A percentile compares a stretch with the other conserved stretches of the same genome.
These are phyloP conservation scores for Aegilops speltoides DNA, from an alignment of 176 grass and related monocot genomes.

Conservation along the genomic window DNA sequence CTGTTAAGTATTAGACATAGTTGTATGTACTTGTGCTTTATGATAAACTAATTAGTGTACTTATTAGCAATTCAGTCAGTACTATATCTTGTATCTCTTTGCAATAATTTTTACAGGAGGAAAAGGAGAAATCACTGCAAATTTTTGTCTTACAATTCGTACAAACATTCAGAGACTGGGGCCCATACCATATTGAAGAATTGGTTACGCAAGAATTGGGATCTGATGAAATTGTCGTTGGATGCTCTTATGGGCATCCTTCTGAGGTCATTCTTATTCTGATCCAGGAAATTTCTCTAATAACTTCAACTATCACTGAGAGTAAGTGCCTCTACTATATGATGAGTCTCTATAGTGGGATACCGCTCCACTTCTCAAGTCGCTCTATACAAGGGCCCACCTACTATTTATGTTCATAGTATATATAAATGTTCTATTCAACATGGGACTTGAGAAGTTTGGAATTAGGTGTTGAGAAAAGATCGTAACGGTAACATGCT, in stretches of 20 bases:
- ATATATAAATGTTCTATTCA: background rate
- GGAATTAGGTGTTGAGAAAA: background rate
- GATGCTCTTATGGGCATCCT: constrained; percentile 87
- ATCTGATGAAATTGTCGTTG: constrained; percentile 60
- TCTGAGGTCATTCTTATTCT: constrained; percentile 85
- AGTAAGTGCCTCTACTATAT: constrained; percentile 60
- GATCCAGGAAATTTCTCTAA: constrained; percentile 78
- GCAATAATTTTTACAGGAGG: constrained; percentile 53
- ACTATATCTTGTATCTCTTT: constrained; percentile 31
- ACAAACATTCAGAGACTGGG: constrained; percentile 90
- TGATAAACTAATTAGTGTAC: constrained; percentile 6
- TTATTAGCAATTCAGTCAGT: background rate
- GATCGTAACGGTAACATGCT: background rate
- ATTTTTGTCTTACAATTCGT: constrained; percentile 75
- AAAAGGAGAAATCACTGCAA: constrained; percentile 83
- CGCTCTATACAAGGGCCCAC: background rate
- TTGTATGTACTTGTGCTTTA: background rate
- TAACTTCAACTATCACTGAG: constrained; percentile 66
- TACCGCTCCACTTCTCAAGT: constrained; percentile 2
- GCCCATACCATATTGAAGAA: constrained; percentile 44
- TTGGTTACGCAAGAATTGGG: constrained; percentile 38
- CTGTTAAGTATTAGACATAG: constrained; percentile 1
- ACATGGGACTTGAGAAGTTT: background rate
- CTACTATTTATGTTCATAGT: background rate
- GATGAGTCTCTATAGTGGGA: background rate